Evolutionary conservation across 202 grass and related monocot species (phyloP), one percentile per base, ranked within the genome.

Genomic region (Zoysia matrella): DNA sequence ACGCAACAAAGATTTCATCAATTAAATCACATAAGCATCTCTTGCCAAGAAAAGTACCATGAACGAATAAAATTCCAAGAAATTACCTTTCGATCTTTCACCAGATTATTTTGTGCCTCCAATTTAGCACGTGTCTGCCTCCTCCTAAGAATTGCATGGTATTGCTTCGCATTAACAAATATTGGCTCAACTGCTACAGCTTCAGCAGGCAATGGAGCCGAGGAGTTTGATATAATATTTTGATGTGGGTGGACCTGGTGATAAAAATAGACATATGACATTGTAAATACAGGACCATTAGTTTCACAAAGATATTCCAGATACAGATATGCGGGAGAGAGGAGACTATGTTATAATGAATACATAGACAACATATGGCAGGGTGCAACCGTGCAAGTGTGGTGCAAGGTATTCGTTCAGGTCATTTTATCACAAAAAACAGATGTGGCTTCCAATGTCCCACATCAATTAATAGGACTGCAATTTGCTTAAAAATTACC

Each of bases 21-120:
- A 74, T 41, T 57, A 51, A 77, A 10, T 51, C n/a, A 56, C 11
- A 68, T 7, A 82, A 78, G 8, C 16, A 74, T 45, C 52, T 73
- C 69, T 80, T 79, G 75, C 16, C n/a, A 11, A 30, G 63, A 69
- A 15, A 1, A 49, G 54, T 63, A 80, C 43, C 52, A 63, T 3
- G 8, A 83, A 67, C 2, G 55, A 67, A 67, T 41, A 79, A 65
- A 69, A n/a, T 54, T 63, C 36, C 10, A 41, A 47, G 39, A 18
- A 49, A 78, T 81, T 95, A 95, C 95, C 95, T 95, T 95, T 52
- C 95, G 89, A 63, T 15, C 70, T 93, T 93, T 98, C 76, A 95
- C 73, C 57, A 95, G 52, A 78, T 95, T 98, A n/a, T 98, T n/a
- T n/a, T n/a, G n/a, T n/a, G n/a, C n/a, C n/a, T n/a, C n/a, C n/a